Conservation (phyloP, 495 filamentous ascomycete species). For the Lineolata rhizophorae region DNA sequence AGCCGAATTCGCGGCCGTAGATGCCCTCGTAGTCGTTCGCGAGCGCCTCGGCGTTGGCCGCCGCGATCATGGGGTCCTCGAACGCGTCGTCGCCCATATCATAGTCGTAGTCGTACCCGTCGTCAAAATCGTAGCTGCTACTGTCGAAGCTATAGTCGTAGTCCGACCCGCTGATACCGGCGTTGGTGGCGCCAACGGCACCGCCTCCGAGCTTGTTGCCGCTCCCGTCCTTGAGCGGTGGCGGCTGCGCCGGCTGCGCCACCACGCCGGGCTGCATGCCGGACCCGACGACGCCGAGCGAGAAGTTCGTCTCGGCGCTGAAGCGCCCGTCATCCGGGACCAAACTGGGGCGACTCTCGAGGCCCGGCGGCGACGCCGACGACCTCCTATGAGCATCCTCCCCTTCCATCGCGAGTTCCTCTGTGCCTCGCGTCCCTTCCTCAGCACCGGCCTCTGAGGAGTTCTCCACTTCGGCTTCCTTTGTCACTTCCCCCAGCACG, state of each 20-base stretch:
- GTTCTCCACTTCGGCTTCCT: too few species aligned
- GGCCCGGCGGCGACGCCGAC: background rate
- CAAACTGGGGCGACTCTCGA: slow-evolving; percentile 15
- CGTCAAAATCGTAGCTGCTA: background rate
- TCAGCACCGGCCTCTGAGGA: too few species aligned
- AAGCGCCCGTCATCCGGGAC: slow-evolving; percentile 16
- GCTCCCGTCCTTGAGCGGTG: too few species aligned
- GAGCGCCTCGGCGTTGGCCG: slow-evolving; percentile 80
- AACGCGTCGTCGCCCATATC: slow-evolving; percentile 38
- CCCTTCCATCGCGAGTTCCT: slow-evolving; percentile 15
- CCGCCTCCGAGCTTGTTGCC: too few species aligned
- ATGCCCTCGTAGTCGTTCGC: slow-evolving; percentile 82
- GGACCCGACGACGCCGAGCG: too few species aligned
- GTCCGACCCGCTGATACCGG: background rate
- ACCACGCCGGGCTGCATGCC: too few species aligned
- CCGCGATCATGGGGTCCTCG: slow-evolving; percentile 75
- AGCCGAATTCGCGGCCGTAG: slow-evolving; percentile 96
- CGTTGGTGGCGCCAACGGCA: too few species aligned
- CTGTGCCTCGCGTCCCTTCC: too few species aligned
- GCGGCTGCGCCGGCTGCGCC: too few species aligned
- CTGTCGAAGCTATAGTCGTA: background rate
- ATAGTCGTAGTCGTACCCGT: slow-evolving; percentile 16
- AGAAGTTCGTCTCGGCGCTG: too few species aligned
- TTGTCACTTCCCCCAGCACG: too few species aligned
- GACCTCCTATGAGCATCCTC: slow-evolving; percentile 6